Percentiles rank a stretch among this genome's conserved stretches.
phyloP scores from a whole-genome alignment of 768 basidiomycete genomes.

The Boletus vermiculosoides region DNA sequence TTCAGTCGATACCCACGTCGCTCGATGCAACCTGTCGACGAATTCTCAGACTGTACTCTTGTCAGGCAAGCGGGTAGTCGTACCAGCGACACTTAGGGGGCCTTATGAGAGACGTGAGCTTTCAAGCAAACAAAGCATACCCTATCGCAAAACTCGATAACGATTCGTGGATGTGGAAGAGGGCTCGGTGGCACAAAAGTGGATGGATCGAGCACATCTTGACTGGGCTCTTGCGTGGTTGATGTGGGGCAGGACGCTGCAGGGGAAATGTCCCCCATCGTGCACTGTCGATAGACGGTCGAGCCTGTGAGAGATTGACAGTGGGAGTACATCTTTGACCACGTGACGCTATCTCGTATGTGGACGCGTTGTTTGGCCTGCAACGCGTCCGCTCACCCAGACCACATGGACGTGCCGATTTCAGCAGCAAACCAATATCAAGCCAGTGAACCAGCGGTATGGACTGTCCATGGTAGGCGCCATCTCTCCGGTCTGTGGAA shows the following conservation, averaged over 20 bases:
- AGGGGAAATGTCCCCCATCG: constrained; percentile 26
- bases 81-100: constrained; percentile 74
- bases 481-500: neutral
- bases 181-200: constrained; percentile 57
- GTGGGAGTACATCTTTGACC: constrained; percentile 3
- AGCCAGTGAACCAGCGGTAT: constrained; percentile 32
- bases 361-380: constrained; percentile 53
- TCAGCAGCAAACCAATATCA: constrained; percentile 1
- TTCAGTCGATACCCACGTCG: constrained; percentile 93
- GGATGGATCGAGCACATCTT: constrained; percentile 40
- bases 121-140: constrained; percentile 41
- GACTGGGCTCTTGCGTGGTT: constrained; percentile 16
- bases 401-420: constrained; percentile 14
- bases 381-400: constrained; percentile 16
- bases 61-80: constrained; percentile 18
- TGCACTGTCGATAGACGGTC: neutral
- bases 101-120: constrained; percentile 3
- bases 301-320: neutral
- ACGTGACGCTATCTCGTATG: constrained; percentile 35
- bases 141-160: constrained; percentile 91
- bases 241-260: constrained; percentile 9
- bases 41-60: neutral
- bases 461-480: constrained; percentile 65
- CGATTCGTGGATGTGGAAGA: constrained; percentile 53
- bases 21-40: constrained; percentile 76